phyloP scores from a whole-genome alignment of 345 rosid species.

The Litchi chinensis region DNA sequence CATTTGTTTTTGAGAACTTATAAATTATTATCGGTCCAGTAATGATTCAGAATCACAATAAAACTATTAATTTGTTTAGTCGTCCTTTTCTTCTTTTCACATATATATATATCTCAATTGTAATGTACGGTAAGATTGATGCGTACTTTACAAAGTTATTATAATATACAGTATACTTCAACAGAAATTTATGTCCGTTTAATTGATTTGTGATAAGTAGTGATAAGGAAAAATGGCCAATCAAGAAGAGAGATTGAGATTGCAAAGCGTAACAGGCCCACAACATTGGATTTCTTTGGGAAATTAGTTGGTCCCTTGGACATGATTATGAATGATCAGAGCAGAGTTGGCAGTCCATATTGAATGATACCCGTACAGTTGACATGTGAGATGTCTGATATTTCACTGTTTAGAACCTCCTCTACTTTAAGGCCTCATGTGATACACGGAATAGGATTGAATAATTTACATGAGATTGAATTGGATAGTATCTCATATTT shows the following conservation, averaged over 20 bases:
- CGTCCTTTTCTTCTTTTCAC: no score
- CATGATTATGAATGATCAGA: slow-evolving; percentile 18
- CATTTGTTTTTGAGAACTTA: background rate
- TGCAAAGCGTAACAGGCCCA: background rate
- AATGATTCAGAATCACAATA: no score
- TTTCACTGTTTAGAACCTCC: background rate
- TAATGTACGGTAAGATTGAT: background rate
- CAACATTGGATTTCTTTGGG: background rate
- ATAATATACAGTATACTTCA: no score
- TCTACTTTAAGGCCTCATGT: background rate
- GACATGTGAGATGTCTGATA: background rate
- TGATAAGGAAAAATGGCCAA: no score
- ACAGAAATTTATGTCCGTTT: background rate
- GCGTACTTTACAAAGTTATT: no score
- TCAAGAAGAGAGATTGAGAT: no score
- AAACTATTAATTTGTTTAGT: no score
- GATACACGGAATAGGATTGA: no score
- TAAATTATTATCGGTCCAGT: background rate
- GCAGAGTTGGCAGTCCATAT: background rate
- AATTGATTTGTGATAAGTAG: no score
- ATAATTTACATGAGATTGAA: no score
- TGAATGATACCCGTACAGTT: background rate
- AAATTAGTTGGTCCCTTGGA: background rate
- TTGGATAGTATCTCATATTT: no score
- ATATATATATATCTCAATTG: no score